These are phyloP conservation scores for Pseudocercospora macadamiae DNA, from an alignment of 2,329 filamentous ascomycete genomes.

Conservation along the genomic window DNA sequence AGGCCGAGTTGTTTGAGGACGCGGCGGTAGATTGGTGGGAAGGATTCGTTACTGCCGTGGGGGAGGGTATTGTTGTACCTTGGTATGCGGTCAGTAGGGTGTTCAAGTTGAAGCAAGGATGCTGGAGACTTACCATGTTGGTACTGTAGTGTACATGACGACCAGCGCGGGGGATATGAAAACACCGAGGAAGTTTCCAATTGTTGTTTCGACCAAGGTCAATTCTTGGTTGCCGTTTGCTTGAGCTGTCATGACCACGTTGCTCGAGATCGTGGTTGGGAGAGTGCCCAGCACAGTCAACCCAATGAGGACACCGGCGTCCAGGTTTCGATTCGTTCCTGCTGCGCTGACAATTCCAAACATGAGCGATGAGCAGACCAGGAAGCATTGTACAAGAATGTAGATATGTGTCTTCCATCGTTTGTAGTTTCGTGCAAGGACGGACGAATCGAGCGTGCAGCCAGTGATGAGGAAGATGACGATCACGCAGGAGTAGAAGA, in stretches of 20 bases:
- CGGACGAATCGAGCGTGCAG: conserved; percentile 66
- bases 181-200: conserved; percentile 69
- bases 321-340: conserved; percentile 57
- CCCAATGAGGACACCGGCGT: conserved; percentile 66
- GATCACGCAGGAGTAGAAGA: conserved; percentile 69
- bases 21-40: conserved; percentile 64
- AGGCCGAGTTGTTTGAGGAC: conserved; percentile 71
- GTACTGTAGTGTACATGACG: conserved; percentile 60
- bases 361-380: conserved; percentile 66
- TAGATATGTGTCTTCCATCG: conserved; percentile 73
- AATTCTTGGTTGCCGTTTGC: conserved; percentile 61
- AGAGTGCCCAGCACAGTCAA: conserved; percentile 68
- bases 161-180: conserved; percentile 68
- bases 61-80: conserved; percentile 59
- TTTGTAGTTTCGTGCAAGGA: conserved; percentile 62
- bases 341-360: conserved; percentile 59
- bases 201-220: conserved; percentile 63
- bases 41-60: conserved; percentile 55
- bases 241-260: conserved; percentile 72
- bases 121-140: conserved; percentile 48
- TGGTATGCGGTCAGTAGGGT: background rate
- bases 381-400: conserved; percentile 68
- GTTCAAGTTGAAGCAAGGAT: conserved; percentile 47
- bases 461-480: conserved; percentile 73
- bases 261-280: conserved; percentile 72